Conservation (phyloP, 495 filamentous ascomycete genomes). For the Tetracladium setigerum region DNA sequence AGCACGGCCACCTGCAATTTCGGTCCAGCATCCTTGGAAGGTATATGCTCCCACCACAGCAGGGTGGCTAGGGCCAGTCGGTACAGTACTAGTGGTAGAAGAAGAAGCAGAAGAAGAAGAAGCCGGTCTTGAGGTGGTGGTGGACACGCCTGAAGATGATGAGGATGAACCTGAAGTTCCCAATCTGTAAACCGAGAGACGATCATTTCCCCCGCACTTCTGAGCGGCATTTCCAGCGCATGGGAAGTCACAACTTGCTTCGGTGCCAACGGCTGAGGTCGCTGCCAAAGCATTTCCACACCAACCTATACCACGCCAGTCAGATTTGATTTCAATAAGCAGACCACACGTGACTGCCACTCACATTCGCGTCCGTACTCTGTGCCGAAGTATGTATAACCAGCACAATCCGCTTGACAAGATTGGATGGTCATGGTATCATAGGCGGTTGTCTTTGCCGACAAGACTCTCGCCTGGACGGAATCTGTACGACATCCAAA, state of each 20-base stretch:
- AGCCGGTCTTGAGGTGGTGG: neutral
- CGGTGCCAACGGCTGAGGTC: neutral
- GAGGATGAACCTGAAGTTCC: too few species aligned
- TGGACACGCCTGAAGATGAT: neutral
- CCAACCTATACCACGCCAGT: neutral
- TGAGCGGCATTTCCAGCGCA: conserved; percentile 35
- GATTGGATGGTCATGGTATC: conserved; percentile 42
- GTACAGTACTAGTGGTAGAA: conserved; percentile 20
- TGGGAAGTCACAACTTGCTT: conserved; percentile 44
- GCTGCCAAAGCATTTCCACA: neutral
- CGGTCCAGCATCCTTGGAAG: conserved; percentile 20
- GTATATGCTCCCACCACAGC: conserved; percentile 14
- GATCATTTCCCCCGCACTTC: conserved; percentile 41
- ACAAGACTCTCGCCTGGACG: conserved; percentile 17
- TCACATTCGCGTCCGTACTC: conserved; percentile 44
- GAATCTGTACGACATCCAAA: neutral
- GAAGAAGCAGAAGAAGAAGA: neutral
- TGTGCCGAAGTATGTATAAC: conserved; percentile 37
- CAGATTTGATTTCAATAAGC: too few species aligned
- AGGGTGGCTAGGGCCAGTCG: conserved; percentile 25
- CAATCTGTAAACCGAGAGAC: conserved; percentile 40
- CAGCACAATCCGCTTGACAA: conserved; percentile 39
- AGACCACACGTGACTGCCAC: conserved; percentile 14
- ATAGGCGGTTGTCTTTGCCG: conserved; percentile 27
- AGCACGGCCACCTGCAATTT: conserved; percentile 16